Conservation (phyloP, 805 yeast species). For the Blastobotrys chiropterorum region DNA sequence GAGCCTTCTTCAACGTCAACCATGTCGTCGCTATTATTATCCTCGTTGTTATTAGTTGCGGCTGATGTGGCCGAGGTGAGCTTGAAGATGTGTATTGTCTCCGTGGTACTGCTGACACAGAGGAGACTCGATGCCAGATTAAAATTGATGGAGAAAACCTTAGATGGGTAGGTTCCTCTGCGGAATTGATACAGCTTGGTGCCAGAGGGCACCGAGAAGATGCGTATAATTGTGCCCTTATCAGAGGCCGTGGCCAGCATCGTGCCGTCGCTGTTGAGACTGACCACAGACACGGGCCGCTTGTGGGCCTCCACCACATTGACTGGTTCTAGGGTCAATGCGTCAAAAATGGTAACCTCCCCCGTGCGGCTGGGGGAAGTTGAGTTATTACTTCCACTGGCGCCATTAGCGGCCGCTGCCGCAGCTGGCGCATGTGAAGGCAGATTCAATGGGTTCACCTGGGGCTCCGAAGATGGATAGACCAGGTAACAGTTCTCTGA, state of each 20-base stretch:
- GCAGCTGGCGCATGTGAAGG: conserved; percentile 13
- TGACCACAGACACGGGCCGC: conserved; percentile 59
- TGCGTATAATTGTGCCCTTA: conserved; percentile 84
- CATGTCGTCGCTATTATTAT: neutral
- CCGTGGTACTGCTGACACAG: conserved; percentile 82
- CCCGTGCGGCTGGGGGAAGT: conserved; percentile 38
- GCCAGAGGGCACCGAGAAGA: conserved; percentile 58
- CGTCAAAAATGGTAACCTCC: conserved; percentile 73
- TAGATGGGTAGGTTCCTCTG: conserved; percentile 81
- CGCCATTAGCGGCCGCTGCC: conserved; percentile 11
- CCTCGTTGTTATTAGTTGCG: conserved; percentile 8
- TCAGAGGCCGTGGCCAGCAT: conserved; percentile 83
- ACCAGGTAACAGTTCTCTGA: conserved; percentile 46
- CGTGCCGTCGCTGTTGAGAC: conserved; percentile 69
- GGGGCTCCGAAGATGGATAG: conserved; percentile 45
- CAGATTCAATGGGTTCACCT: conserved; percentile 16
- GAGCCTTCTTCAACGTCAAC: conserved; percentile 3
- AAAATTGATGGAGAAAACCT: conserved; percentile 69
- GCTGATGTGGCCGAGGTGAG: conserved; percentile 38
- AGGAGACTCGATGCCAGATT: conserved; percentile 62
- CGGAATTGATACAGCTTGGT: conserved; percentile 63
- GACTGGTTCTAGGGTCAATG: conserved; percentile 63
- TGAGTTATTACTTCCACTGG: neutral
- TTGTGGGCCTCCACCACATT: conserved; percentile 85
- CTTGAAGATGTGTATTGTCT: conserved; percentile 88